phyloP scores from a whole-genome alignment of 1,139 yeast genomes.

The Suhomyces terraborum region DNA sequence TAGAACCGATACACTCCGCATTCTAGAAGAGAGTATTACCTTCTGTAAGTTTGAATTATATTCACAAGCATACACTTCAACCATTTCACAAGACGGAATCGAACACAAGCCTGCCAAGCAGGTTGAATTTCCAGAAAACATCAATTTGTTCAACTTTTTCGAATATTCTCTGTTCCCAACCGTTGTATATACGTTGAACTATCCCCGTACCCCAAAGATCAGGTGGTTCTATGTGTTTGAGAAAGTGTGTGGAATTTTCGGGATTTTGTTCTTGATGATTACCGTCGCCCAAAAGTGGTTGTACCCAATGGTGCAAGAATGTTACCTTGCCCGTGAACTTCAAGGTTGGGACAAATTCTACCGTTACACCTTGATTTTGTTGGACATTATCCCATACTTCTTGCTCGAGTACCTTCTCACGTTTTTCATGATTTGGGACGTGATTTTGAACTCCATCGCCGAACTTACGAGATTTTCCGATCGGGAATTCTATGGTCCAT shows the following conservation, averaged over 20 bases:
- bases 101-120: constrained; percentile 22
- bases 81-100: constrained; percentile 17
- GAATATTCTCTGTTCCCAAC: constrained; percentile 90
- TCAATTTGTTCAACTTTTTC: constrained; percentile 68
- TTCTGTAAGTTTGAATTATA: constrained; percentile 67
- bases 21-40: constrained; percentile 50
- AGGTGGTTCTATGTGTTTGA: constrained; percentile 71
- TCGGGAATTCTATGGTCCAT: constrained; percentile 88
- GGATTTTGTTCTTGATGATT: constrained; percentile 82
- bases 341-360: constrained; percentile 46
- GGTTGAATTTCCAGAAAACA: constrained; percentile 65
- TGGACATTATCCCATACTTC: constrained; percentile 83
- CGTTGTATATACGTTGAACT: constrained; percentile 74
- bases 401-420: constrained; percentile 70
- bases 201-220: constrained; percentile 71
- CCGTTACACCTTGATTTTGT: constrained; percentile 60
- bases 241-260: constrained; percentile 79
- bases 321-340: constrained; percentile 51
- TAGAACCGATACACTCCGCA: constrained; percentile 26
- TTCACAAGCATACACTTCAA: constrained; percentile 42
- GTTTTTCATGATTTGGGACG: constrained; percentile 93
- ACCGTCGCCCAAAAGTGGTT: constrained; percentile 75
- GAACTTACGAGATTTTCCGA: constrained; percentile 86
- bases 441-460: constrained; percentile 84
- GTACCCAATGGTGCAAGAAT: constrained; percentile 72